Evolutionary conservation across 176 grass and related monocot genomes (phyloP), one percentile per base, ranked within the genome.

Genomic region (Leersia perrieri): DNA sequence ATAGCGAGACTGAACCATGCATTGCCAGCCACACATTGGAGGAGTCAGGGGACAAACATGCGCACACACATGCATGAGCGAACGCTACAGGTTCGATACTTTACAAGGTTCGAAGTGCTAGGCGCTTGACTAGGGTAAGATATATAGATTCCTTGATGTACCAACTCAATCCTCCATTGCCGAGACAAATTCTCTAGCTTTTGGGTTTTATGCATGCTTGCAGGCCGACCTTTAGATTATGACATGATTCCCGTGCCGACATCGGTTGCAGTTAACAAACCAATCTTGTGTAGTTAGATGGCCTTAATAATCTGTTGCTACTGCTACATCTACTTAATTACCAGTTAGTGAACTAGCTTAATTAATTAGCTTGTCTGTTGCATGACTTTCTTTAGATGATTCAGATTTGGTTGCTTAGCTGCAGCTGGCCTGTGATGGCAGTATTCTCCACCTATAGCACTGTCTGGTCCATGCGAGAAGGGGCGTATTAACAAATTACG

Each of bases 181-280:
- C 55, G 45, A 13, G 72, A 39, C 72, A 86, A 73, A 61, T 72
- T 85, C 72, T 70, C 30, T 58, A 58, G n/a, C 53, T 44, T 57
- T 51, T 66, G 77, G 65, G 80, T 77, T 32, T 60, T 72, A 58
- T 14, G 55, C 41, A 36, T 66, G 23, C 30, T 13, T 76, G 23
- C 68, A 47, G 63, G 26, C 62, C 35, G 72, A 53, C 3, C 41
- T 73, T 62, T 29, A 78, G 14, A 72, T 33, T 47, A 31, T 55
- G 4, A 25, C 66, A 65, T 68, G 45, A 57, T 79, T 64, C 82
- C 41, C 78, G 66, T 86, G 88, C 84, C 66, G 83, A 82, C 79
- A 82, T 89, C 9, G 82, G 44, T 81, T 62, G 8, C 10, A 71
- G 70, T 76, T 89, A 85, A 81, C 77, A 85, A 89, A 85, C 53